phyloP scores from a whole-genome alignment of 2,329 filamentous ascomycete genomes.

The Pyrenophora teres region DNA sequence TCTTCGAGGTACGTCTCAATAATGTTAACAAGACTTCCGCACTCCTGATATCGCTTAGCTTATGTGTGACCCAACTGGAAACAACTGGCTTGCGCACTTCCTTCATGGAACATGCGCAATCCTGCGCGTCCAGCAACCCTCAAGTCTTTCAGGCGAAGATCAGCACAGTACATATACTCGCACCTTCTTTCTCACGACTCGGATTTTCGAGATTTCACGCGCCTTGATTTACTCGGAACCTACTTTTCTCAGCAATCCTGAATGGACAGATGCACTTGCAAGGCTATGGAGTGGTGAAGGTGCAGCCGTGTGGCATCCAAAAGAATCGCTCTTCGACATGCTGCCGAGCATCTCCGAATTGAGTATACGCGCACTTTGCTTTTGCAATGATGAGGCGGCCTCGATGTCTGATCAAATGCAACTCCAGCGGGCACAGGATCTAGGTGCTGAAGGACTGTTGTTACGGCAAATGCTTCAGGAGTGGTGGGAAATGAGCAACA shows the following conservation, averaged over 20 bases:
- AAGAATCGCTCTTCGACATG: conserved; percentile 35
- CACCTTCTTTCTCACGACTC: conserved; percentile 31
- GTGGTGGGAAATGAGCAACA: conserved; percentile 20
- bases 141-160: conserved; percentile 7
- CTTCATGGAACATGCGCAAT: conserved; percentile 35
- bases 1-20: conserved; percentile 28
- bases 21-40: neutral
- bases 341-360: conserved; percentile 28
- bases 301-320: conserved; percentile 26
- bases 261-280: conserved; percentile 25
- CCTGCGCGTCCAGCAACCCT: conserved; percentile 26
- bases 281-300: conserved; percentile 22
- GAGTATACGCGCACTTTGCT: conserved; percentile 19
- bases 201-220: conserved; percentile 36
- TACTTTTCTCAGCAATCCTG: conserved; percentile 25
- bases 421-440: neutral
- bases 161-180: conserved; percentile 13
- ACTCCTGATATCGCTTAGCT: conserved; percentile 18
- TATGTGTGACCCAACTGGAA: conserved; percentile 34
- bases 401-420: neutral
- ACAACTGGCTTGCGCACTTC: conserved; percentile 36
- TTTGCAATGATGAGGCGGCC: conserved; percentile 7
- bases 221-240: conserved; percentile 32
- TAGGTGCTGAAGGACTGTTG: conserved; percentile 27
- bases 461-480: conserved; percentile 20